These are phyloP conservation scores for Cichorium intybus DNA, from an alignment of 140 eudicot genomes.

Conservation along the genomic window DNA sequence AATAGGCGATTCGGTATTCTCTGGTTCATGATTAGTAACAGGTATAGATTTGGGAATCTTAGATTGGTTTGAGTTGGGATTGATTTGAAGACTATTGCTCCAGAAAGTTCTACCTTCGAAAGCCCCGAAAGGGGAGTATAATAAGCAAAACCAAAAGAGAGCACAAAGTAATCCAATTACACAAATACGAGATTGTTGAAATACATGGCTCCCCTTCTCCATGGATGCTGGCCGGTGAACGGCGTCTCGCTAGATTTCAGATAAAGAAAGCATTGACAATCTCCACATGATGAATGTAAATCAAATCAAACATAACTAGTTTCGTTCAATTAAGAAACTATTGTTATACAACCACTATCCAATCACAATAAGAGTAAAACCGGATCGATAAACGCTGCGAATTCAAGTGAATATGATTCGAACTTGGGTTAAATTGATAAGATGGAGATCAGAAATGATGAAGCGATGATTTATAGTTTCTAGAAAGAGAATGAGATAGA, in stretches of 20 bases:
- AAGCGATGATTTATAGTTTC: background rate
- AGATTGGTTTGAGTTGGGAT: slow-evolving; percentile 14
- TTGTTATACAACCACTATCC: background rate
- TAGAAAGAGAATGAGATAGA: background rate
- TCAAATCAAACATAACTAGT: background rate
- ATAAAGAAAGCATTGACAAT: background rate
- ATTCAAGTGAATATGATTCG: background rate
- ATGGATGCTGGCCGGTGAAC: slow-evolving; percentile 33
- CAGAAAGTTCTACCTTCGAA: slow-evolving; percentile 30
- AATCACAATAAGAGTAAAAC: no score
- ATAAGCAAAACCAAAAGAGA: slow-evolving; percentile 50
- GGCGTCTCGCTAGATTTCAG: slow-evolving; percentile 42
- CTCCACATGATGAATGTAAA: background rate
- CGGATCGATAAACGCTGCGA: background rate
- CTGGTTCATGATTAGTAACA: background rate
- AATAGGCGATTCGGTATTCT: slow-evolving; percentile 3
- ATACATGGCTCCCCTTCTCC: slow-evolving; percentile 56
- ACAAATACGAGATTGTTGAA: slow-evolving; percentile 46
- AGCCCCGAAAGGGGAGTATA: slow-evolving; percentile 53
- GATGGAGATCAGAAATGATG: background rate
- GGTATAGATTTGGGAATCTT: slow-evolving; percentile 12
- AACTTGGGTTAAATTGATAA: slow-evolving; percentile 1
- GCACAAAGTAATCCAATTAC: slow-evolving; percentile 44
- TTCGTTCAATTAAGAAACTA: background rate
- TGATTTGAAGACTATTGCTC: slow-evolving; percentile 8